Conservation (phyloP, 2,329 filamentous ascomycete species). For the Cryphonectria naterciae region DNA sequence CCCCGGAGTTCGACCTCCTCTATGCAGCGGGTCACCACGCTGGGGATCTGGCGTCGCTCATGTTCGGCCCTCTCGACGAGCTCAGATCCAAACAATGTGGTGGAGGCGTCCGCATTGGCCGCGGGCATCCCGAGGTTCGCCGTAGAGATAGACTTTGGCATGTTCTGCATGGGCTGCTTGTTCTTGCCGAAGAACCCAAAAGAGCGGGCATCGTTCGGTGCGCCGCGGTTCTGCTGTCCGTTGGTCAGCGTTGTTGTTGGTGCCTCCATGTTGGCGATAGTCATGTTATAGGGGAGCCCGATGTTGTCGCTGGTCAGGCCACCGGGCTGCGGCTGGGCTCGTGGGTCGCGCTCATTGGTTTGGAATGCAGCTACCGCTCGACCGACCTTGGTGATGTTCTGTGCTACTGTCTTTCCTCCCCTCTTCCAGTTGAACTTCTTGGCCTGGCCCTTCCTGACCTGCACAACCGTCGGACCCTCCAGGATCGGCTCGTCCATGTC, state of each 20-base stretch:
- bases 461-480: slow-evolving; percentile 90
- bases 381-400: slow-evolving; percentile 93
- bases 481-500: slow-evolving; percentile 69
- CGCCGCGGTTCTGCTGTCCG: slow-evolving; percentile 34
- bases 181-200: slow-evolving; percentile 74
- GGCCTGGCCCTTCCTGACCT: slow-evolving; percentile 89
- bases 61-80: slow-evolving; percentile 82
- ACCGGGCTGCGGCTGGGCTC: slow-evolving; percentile 45
- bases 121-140: slow-evolving; percentile 44
- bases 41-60: slow-evolving; percentile 87
- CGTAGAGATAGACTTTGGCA: slow-evolving; percentile 56
- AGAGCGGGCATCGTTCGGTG: slow-evolving; percentile 54
- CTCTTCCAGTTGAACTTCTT: slow-evolving; percentile 99
- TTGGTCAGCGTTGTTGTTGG: slow-evolving; percentile 38
- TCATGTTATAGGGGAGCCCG: slow-evolving; percentile 73
- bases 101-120: slow-evolving; percentile 55
- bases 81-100: slow-evolving; percentile 84
- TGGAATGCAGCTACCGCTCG: slow-evolving; percentile 80
- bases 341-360: slow-evolving; percentile 30
- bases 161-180: slow-evolving; percentile 38
- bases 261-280: slow-evolving; percentile 58
- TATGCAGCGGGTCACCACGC: slow-evolving; percentile 90
- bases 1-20: slow-evolving; percentile 94
- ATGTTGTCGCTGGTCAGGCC: slow-evolving; percentile 65
- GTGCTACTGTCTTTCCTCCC: slow-evolving; percentile 88